A percentile compares a stretch with the other conserved stretches of the same genome.
Conservation (phyloP, 2,329 filamentous ascomycete genomes). For the Cladobotryum mycophilum region DNA sequence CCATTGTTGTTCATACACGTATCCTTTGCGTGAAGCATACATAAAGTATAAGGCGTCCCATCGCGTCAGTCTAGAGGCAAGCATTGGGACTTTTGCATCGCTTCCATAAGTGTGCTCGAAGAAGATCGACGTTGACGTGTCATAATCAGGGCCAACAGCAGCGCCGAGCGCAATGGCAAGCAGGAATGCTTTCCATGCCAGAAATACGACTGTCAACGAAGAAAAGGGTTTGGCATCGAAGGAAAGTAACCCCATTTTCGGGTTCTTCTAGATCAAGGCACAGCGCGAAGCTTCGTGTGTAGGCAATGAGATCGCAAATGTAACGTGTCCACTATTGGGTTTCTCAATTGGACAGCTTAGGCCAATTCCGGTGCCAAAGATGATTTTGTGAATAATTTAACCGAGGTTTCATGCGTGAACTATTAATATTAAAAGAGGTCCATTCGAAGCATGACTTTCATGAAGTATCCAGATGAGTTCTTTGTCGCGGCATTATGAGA, state of each 20-base stretch:
- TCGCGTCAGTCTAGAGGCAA: conserved; percentile 56
- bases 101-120: conserved; percentile 29
- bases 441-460: no score
- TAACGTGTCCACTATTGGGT: not conserved
- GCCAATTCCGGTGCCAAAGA: no score
- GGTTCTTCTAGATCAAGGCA: not conserved
- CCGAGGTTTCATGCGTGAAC: no score
- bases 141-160: conserved; percentile 58
- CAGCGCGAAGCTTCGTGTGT: not conserved
- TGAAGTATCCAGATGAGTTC: no score
- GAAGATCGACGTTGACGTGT: conserved; percentile 63
- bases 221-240: conserved; percentile 15
- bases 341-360: no score
- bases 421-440: no score
- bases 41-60: conserved; percentile 82
- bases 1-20: conserved; percentile 78
- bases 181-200: conserved; percentile 61
- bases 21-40: conserved; percentile 54
- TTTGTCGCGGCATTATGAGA: no score
- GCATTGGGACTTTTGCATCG: conserved; percentile 34
- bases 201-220: conserved; percentile 38
- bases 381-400: no score
- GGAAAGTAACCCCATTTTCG: conserved; percentile 3
- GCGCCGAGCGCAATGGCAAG: conserved; percentile 52
- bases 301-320: not conserved